Conservation (phyloP, 129 eudicot species). For the Escallonia rubra region DNA sequence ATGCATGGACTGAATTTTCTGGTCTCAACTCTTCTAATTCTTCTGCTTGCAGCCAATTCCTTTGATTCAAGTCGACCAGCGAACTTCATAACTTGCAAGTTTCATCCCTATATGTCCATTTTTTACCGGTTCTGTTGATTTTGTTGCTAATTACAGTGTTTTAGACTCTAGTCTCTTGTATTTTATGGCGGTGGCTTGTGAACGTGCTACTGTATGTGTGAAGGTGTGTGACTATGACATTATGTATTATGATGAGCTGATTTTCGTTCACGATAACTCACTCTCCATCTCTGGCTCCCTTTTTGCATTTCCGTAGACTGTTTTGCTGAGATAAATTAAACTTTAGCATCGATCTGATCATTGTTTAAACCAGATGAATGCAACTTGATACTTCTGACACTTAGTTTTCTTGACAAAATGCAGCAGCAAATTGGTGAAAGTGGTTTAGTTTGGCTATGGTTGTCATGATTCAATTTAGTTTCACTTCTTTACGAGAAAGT, state of each 20-base stretch:
- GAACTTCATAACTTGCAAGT: constrained; percentile 2
- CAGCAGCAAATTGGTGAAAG: neutral
- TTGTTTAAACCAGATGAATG: too few relatives aligned
- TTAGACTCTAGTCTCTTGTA: neutral
- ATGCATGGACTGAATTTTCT: constrained; percentile 55
- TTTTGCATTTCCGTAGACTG: too few relatives aligned
- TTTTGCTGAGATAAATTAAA: neutral
- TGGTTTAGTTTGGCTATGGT: too few relatives aligned
- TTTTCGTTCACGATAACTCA: neutral
- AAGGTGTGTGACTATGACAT: constrained; percentile 3
- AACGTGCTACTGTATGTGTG: neutral
- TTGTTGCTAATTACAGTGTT: neutral
- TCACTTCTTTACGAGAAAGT: too few relatives aligned
- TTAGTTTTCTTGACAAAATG: neutral
- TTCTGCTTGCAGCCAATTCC: constrained; percentile 31
- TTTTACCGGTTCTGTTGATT: neutral
- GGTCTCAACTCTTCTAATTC: constrained; percentile 44
- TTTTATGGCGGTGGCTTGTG: neutral
- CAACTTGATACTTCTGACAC: neutral
- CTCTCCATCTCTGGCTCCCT: neutral
- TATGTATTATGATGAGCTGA: constrained; percentile 7
- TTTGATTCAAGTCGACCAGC: constrained; percentile 14
- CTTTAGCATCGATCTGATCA: too few relatives aligned
- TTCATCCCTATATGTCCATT: neutral
- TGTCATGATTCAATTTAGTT: too few relatives aligned